These are phyloP conservation scores for Cucurbita argyrosperma DNA, from an alignment of 306 rosid genomes.

Conservation along the genomic window DNA sequence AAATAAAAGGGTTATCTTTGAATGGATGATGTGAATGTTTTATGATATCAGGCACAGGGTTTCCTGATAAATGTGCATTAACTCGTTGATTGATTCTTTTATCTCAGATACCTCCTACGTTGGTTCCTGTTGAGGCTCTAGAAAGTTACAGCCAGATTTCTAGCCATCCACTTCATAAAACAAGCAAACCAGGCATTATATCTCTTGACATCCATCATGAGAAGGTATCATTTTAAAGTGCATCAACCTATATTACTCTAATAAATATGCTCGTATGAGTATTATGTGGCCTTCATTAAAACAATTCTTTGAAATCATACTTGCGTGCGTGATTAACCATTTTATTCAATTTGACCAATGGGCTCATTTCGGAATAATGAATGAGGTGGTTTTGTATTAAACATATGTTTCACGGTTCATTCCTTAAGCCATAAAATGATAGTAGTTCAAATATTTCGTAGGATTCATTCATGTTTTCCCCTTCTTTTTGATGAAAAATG, in stretches of 20 bases:
- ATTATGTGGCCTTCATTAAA: not conserved
- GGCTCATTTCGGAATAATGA: not conserved
- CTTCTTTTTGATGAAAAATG: not conserved
- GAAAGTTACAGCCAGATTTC: conserved; percentile 90
- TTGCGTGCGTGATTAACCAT: not conserved
- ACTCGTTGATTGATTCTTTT: not conserved
- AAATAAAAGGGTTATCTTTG: not conserved
- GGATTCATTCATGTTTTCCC: not conserved
- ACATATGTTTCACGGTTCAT: not conserved
- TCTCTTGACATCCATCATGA: conserved; percentile 59
- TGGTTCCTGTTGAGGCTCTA: conserved; percentile 70
- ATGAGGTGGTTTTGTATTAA: not conserved
- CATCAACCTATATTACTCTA: not conserved
- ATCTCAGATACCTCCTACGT: conserved; percentile 55
- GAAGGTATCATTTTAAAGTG: conserved; percentile 36
- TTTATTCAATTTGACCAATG: not conserved
- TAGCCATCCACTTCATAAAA: conserved; percentile 93
- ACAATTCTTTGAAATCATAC: not conserved
- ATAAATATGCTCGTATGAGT: not conserved
- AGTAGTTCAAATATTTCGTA: not conserved
- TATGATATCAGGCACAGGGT: not conserved
- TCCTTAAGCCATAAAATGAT: not conserved
- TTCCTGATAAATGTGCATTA: not conserved
- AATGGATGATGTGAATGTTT: not conserved
- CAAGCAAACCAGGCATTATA: conserved; percentile 82